These are phyloP conservation scores for Climacium dendroides DNA, from an alignment of 225 moss, liverwort and hornwort species.

Conservation along the genomic window DNA sequence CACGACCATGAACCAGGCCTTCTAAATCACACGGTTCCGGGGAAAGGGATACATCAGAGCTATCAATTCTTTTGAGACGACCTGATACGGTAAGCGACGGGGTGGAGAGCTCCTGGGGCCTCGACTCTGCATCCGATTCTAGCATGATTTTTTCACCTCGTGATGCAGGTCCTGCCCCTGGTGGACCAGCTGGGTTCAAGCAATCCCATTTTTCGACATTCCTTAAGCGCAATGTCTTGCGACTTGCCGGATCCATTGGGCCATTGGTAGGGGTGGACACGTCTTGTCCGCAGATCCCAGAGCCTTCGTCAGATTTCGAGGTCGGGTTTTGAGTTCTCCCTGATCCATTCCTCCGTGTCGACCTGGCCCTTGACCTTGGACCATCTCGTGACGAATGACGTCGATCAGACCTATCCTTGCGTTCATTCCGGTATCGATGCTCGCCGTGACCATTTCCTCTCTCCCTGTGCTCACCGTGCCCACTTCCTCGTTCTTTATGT, in stretches of 20 bases:
- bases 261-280: not conserved
- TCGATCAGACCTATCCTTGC: constrained; percentile 7
- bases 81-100: constrained; percentile 15
- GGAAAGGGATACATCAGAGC: constrained; percentile 27
- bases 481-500: constrained; percentile 4
- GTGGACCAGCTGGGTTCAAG: constrained; percentile 1
- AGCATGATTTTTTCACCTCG: constrained; percentile 21
- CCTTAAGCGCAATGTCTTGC: constrained; percentile 5
- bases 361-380: not conserved
- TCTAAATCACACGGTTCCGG: constrained; percentile 13
- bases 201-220: constrained; percentile 31
- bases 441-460: constrained; percentile 7
- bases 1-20: not conserved
- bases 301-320: constrained; percentile 37
- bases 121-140: constrained; percentile 42
- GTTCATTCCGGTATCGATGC: constrained; percentile 8
- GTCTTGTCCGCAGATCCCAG: constrained; percentile 27
- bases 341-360: constrained; percentile 2
- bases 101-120: constrained; percentile 35
- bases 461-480: constrained; percentile 1
- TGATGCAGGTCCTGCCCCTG: not conserved
- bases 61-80: constrained; percentile 17
- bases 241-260: constrained; percentile 3
- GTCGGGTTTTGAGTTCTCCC: constrained; percentile 5
- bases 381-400: constrained; percentile 8